A percentile compares a stretch with the other conserved stretches of the same genome.
Conservation (phyloP, 495 filamentous ascomycete species). For the Thermothielavioides terrestris region DNA sequence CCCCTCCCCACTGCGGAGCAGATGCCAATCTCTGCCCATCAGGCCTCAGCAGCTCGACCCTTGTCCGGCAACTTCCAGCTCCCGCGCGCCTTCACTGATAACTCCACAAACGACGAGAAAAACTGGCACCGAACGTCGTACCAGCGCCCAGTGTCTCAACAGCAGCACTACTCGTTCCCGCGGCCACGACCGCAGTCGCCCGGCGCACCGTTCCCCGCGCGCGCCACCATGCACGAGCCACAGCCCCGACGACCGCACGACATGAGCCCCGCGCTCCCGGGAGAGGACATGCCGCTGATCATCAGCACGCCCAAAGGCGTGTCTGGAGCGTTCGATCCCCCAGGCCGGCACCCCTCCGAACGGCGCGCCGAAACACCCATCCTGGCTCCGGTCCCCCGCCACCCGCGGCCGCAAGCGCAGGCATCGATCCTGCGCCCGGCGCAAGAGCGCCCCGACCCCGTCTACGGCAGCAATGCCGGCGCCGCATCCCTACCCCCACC, state of each 20-base stretch:
- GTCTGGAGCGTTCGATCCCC: slow-evolving; percentile 34
- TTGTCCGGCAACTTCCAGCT: slow-evolving; percentile 28
- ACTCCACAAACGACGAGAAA: slow-evolving; percentile 10
- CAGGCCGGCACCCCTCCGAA: slow-evolving; percentile 21
- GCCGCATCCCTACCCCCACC: slow-evolving; percentile 28
- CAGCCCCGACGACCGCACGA: slow-evolving; percentile 21
- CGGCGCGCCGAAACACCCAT: slow-evolving; percentile 28
- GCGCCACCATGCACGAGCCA: slow-evolving; percentile 16
- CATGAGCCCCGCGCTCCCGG: slow-evolving; percentile 8
- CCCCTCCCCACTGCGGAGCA: slow-evolving; percentile 26
- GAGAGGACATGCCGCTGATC: slow-evolving; percentile 38
- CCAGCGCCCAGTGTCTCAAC: slow-evolving; percentile 19
- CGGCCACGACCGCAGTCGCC: slow-evolving; percentile 13
- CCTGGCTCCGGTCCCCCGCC: slow-evolving; percentile 35
- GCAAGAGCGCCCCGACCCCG: slow-evolving; percentile 58
- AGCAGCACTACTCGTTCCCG: slow-evolving; percentile 20
- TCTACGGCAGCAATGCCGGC: slow-evolving; percentile 46
- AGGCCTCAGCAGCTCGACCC: slow-evolving; percentile 15
- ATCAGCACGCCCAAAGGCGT: slow-evolving; percentile 42
- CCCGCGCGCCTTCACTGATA: slow-evolving; percentile 24
- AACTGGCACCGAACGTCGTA: slow-evolving; percentile 12
- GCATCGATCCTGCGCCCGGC: slow-evolving; percentile 36
- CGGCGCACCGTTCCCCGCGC: slow-evolving; percentile 7
- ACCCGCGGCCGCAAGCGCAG: slow-evolving; percentile 32
- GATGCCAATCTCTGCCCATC: slow-evolving; percentile 16